phyloP scores from a whole-genome alignment of 2,329 filamentous ascomycete species.

The Colletotrichum lini region DNA sequence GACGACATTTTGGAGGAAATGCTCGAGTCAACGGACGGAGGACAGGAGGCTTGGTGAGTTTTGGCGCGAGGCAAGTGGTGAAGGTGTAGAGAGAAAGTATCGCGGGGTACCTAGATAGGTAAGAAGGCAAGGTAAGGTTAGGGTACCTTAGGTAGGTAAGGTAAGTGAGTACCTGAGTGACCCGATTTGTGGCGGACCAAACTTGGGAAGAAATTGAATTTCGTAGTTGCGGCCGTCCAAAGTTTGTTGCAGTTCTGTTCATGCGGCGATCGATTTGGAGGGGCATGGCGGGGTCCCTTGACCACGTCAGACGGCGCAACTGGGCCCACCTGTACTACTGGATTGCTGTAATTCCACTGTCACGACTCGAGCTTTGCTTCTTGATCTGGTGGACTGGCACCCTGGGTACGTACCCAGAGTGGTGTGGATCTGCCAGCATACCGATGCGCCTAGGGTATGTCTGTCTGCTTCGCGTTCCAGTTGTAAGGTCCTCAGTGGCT shows the following conservation, averaged over 20 bases:
- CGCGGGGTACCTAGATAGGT: not conserved
- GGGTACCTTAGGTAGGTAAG: not conserved
- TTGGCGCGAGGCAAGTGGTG: not conserved
- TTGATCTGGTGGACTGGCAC: not conserved
- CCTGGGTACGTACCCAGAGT: not conserved
- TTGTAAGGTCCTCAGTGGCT: no score
- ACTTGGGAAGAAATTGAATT: constrained; percentile 5
- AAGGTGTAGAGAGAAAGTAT: not conserved
- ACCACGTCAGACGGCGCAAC: constrained; percentile 12
- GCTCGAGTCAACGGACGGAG: not conserved
- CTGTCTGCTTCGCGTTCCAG: not conserved
- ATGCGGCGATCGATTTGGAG: constrained; percentile 1
- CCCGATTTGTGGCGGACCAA: not conserved
- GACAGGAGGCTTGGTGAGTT: not conserved
- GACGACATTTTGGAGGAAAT: constrained; percentile 28
- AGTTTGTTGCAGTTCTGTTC: constrained; percentile 7
- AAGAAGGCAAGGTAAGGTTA: no score
- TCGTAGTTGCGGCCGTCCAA: not conserved
- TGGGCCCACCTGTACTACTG: not conserved
- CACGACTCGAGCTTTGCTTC: not conserved
- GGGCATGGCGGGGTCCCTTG: constrained; percentile 23
- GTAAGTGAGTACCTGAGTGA: not conserved
- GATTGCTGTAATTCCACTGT: not conserved
- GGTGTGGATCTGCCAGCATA: no score
- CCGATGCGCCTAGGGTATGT: no score